Base-by-base conservation (phyloP, 2,329 filamentous ascomycete species). In the Phoma sp. region DNA sequence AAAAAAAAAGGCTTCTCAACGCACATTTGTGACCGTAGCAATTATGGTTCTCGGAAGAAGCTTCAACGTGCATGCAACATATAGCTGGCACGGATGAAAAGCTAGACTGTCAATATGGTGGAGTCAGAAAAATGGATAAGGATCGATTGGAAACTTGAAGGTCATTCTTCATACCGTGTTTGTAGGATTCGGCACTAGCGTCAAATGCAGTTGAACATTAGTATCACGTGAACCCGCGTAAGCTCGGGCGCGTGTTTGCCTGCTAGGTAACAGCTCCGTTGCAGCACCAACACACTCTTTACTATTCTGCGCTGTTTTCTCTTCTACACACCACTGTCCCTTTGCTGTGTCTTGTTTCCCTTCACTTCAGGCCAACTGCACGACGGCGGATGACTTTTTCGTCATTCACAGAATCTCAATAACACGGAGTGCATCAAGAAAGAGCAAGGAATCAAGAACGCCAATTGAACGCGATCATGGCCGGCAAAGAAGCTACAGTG, bases 401-500 rank as follows among this genome's bases (percentile, higher is more conserved):
- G 27, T 29, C 27, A 29, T 2, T 9, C 6, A 29, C 27, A 29
- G 6, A 29, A 9, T 29, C 27, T 29, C 27, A 29, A 45, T 41
- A 32, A 32, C 22, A 18, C 3, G 27, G 24, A 27, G 44, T 40
- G 36, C 36, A 7, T 33, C 18, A 18, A 32, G 30, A 39, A 54
- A 58, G 46, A 41, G 49, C 52, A 49, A 55, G 49, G 36, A 33
- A 49, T 23, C 46, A 55, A 46, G 36, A 33, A 49, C 18, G 11
- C 8, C 39, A 36, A 18, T 14, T 30, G 14, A 39, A 27, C 13
- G 24, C 52, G 55, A 30, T n/a, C 2, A 98, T 98, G 93, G 89
- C 92, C 9, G 87, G 90, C 59, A 99, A 99, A 74, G 91, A 98
- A 79, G 91, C 92, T 7, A 95, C 89, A 0, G 85, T 98, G 38